Conservation (phyloP, 2,329 filamentous ascomycete species). For the Epichloe glyceriae region DNA sequence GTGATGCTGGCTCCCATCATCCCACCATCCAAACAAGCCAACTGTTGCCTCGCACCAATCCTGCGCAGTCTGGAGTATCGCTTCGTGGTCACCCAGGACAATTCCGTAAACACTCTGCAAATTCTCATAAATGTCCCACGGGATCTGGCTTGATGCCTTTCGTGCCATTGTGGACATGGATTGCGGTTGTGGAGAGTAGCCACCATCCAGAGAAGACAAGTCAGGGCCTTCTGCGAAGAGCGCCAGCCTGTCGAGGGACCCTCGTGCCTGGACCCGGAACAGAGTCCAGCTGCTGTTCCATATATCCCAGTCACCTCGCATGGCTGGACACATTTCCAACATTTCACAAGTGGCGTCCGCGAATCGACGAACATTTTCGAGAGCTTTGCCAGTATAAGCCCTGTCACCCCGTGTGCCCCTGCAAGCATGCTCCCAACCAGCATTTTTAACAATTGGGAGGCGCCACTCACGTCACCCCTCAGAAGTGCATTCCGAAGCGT, state of each 20-base stretch:
- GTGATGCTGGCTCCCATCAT: conserved; percentile 50
- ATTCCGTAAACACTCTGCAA: conserved; percentile 71
- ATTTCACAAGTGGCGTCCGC: conserved; percentile 55
- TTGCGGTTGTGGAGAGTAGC: conserved; percentile 29
- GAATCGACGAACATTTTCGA: conserved; percentile 67
- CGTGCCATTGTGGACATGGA: conserved; percentile 53
- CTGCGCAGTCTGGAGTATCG: conserved; percentile 64
- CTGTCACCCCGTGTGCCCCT: conserved; percentile 51
- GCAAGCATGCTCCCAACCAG: conserved; percentile 66
- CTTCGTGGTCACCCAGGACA: conserved; percentile 59
- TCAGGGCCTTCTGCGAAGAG: conserved; percentile 67
- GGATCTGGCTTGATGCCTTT: conserved; percentile 75
- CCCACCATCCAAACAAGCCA: conserved; percentile 82
- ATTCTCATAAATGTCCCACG: conserved; percentile 82
- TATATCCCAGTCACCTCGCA: conserved; percentile 67
- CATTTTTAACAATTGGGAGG: conserved; percentile 56
- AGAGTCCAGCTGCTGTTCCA: conserved; percentile 70
- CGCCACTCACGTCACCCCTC: conserved; percentile 58
- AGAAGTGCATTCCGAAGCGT: conserved; percentile 61
- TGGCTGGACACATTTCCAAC: conserved; percentile 60
- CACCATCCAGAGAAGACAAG: conserved; percentile 23
- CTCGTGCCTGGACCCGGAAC: conserved; percentile 63
- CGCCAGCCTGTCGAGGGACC: conserved; percentile 56
- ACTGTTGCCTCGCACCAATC: conserved; percentile 89
- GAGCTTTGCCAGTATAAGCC: conserved; percentile 60